phyloP scores from a whole-genome alignment of 2,329 filamentous ascomycete species.

The Monilinia fructigena region DNA sequence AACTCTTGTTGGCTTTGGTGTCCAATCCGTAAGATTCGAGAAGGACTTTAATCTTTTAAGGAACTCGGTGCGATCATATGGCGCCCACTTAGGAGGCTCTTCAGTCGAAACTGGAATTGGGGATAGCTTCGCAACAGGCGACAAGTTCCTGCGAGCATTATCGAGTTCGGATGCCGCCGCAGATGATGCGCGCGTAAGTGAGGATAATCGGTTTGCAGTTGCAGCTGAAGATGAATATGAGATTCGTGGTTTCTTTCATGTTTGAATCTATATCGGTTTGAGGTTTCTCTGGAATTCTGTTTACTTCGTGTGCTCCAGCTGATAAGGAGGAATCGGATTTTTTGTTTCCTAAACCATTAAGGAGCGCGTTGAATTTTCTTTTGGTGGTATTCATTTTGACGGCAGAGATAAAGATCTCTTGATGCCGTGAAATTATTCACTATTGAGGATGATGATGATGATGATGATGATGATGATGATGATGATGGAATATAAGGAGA shows the following conservation, averaged over 20 bases:
- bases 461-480: too few relatives aligned
- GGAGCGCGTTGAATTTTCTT: slow-evolving; percentile 75
- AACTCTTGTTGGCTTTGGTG: slow-evolving; percentile 82
- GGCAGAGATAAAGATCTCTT: not conserved
- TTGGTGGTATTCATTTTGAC: slow-evolving; percentile 70
- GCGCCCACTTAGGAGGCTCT: slow-evolving; percentile 70
- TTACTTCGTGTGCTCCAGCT: slow-evolving; percentile 37
- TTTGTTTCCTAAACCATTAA: slow-evolving; percentile 61
- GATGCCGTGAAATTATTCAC: not conserved
- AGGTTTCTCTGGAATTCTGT: slow-evolving; percentile 43
- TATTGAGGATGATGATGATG: not conserved
- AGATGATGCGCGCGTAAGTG: slow-evolving; percentile 23
- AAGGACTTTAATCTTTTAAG: slow-evolving; percentile 81
- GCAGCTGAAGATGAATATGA: slow-evolving; percentile 26
- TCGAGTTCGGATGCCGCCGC: not conserved
- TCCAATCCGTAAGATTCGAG: slow-evolving; percentile 87
- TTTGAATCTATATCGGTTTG: slow-evolving; percentile 29
- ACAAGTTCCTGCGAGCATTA: slow-evolving; percentile 34
- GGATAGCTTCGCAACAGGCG: slow-evolving; percentile 26
- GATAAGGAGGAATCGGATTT: slow-evolving; percentile 46
- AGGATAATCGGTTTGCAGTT: slow-evolving; percentile 20
- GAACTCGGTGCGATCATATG: slow-evolving; percentile 80
- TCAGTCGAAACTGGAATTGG: slow-evolving; percentile 24
- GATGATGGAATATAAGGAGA: too few relatives aligned
- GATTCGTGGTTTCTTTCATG: slow-evolving; percentile 39